Conservation (phyloP, 768 basidiomycete genomes). For the Pulveroboletus sp. region DNA sequence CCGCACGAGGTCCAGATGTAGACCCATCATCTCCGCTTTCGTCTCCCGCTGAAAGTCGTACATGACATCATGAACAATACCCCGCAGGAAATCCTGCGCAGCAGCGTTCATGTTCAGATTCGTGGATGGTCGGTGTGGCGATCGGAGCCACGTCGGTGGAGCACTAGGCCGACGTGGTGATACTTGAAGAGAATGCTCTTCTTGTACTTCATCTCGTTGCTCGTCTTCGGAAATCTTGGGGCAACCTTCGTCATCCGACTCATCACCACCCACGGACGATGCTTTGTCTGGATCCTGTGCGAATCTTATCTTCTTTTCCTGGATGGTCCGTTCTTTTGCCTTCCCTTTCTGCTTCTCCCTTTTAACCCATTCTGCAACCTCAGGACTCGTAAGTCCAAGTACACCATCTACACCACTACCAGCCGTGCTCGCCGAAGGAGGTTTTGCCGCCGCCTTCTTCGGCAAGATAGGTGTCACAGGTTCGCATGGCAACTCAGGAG, state of each 20-base stretch:
- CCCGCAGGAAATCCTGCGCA: constrained; percentile 56
- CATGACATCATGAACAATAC: constrained; percentile 68
- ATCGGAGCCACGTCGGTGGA: constrained; percentile 37
- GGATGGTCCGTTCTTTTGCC: constrained; percentile 21
- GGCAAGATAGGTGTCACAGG: constrained; percentile 32
- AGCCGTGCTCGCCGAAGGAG: constrained; percentile 2
- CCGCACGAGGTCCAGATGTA: constrained; percentile 69
- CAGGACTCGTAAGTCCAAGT: constrained; percentile 50
- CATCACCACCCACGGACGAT: constrained; percentile 18
- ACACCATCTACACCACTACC: constrained; percentile 27
- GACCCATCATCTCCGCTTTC: constrained; percentile 65
- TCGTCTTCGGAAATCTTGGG: background rate
- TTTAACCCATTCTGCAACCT: constrained; percentile 49
- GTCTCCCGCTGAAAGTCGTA: constrained; percentile 69
- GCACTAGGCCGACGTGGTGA: constrained; percentile 48
- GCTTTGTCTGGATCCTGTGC: constrained; percentile 27
- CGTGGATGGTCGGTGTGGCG: constrained; percentile 34
- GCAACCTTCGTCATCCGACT: constrained; percentile 3
- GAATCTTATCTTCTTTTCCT: constrained; percentile 48
- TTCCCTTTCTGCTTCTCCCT: constrained; percentile 35
- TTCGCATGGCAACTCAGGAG: constrained; percentile 31
- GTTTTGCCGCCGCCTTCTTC: constrained; percentile 20
- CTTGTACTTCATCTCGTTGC: constrained; percentile 18
- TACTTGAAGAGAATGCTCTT: constrained; percentile 49
- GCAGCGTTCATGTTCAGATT: constrained; percentile 29